Evolutionary conservation across 1,139 yeast species (phyloP).

Genomic region (Magnusiomyces clavatus): DNA sequence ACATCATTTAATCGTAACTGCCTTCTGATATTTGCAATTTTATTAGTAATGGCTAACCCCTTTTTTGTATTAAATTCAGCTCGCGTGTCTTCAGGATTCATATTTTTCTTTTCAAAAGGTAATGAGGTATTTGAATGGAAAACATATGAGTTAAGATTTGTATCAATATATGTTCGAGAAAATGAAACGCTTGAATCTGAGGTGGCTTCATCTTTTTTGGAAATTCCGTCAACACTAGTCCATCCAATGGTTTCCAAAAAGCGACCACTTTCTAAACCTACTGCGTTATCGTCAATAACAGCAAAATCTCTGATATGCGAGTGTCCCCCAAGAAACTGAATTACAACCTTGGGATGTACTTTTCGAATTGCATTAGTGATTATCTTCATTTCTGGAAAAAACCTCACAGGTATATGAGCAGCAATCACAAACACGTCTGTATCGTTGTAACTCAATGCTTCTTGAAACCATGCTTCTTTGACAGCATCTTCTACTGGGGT

Average conservation of each 20-base stretch:
- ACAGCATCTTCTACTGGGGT: conserved; percentile 53
- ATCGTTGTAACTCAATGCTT: conserved; percentile 40
- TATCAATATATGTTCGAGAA: conserved; percentile 72
- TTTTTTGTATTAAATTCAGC: conserved; percentile 37
- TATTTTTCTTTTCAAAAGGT: conserved; percentile 15
- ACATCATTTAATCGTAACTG: conserved; percentile 47
- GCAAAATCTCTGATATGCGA: conserved; percentile 84
- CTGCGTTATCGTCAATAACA: conserved; percentile 55
- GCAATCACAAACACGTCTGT: conserved; percentile 62
- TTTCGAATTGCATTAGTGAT: conserved; percentile 44
- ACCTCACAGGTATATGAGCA: conserved; percentile 77
- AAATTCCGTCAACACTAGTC: conserved; percentile 47
- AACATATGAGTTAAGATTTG: conserved; percentile 60
- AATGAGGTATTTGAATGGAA: conserved; percentile 43
- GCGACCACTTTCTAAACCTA: conserved; percentile 84
- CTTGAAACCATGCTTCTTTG: conserved; percentile 54
- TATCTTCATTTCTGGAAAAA: conserved; percentile 51
- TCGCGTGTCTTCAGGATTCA: conserved; percentile 9
- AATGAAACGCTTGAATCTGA: conserved; percentile 17
- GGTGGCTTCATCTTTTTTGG: conserved; percentile 3
- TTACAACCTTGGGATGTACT: conserved; percentile 51
- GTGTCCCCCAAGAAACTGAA: conserved; percentile 93
- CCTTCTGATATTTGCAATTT: conserved; percentile 41
- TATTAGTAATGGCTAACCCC: conserved; percentile 45
- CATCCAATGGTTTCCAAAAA: conserved; percentile 92